These are phyloP conservation scores for Thymus quinquecostatus DNA, from an alignment of 257 asterid genomes.

Conservation along the genomic window DNA sequence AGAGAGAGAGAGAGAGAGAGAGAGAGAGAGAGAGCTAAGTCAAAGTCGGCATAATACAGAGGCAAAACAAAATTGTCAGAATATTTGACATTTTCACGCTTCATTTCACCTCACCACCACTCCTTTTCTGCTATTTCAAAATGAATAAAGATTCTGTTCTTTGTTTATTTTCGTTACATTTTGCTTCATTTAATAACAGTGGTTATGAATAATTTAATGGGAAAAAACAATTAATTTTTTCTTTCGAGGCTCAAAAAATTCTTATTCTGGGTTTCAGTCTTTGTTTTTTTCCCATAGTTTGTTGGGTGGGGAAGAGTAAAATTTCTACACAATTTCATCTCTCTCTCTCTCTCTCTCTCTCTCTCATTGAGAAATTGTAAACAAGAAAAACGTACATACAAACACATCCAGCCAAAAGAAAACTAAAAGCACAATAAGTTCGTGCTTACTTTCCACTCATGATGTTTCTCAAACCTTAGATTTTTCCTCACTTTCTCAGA, in stretches of 20 bases:
- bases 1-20: too few relatives aligned
- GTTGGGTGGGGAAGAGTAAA: conserved; percentile 6
- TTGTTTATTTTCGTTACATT: too few relatives aligned
- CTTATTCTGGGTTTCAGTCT: neutral
- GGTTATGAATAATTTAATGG: neutral
- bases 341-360: conserved; percentile 9
- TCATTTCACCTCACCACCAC: conserved; percentile 12
- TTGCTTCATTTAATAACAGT: too few relatives aligned
- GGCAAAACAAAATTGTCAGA: conserved; percentile 16
- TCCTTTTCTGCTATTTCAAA: neutral
- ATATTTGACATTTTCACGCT: conserved; percentile 26
- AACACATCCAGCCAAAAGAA: conserved; percentile 25
- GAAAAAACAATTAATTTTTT: neutral
- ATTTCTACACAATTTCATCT: conserved; percentile 14
- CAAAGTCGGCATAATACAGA: conserved; percentile 21
- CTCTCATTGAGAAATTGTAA: neutral
- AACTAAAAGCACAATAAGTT: conserved; percentile 25
- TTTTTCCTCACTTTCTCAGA: conserved; percentile 29
- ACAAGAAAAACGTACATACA: conserved; percentile 22
- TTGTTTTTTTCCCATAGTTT: neutral
- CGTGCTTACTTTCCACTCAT: conserved; percentile 16
- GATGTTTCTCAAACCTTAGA: conserved; percentile 32
- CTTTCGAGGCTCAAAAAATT: conserved; percentile 25
- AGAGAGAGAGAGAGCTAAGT: conserved; percentile 13
- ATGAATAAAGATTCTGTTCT: too few relatives aligned